A percentile compares a stretch with the other conserved stretches of the same genome.
phyloP scores from a whole-genome alignment of 306 rosid species.

The Malus fusca region DNA sequence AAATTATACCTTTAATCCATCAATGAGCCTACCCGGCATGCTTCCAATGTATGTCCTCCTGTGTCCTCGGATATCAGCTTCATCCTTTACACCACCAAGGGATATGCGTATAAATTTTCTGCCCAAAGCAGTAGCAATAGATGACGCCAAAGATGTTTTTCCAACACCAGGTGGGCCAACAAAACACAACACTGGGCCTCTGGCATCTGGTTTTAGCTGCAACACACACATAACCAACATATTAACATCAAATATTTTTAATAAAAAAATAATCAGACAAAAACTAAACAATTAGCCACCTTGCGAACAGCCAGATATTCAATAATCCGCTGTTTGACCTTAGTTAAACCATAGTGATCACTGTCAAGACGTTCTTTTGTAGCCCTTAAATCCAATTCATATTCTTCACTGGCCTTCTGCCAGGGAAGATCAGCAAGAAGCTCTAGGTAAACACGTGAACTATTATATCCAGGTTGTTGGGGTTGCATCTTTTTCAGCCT shows the following conservation, averaged over 20 bases:
- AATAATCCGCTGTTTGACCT: constrained; percentile 91
- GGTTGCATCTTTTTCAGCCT: constrained; percentile 98
- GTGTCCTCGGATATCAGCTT: constrained; percentile 95
- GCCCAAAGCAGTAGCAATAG: constrained; percentile 89
- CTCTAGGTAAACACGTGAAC: constrained; percentile 89
- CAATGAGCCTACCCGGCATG: constrained; percentile 98
- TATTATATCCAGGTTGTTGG: constrained; percentile 93
- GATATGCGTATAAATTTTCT: constrained; percentile 87
- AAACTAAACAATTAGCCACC: constrained; percentile 35
- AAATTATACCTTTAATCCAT: constrained; percentile 70
- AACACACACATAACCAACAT: constrained; percentile 8
- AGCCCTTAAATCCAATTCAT: constrained; percentile 73
- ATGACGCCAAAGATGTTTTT: constrained; percentile 93
- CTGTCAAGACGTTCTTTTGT: constrained; percentile 81
- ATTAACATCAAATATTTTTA: constrained; percentile 26
- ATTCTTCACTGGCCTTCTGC: constrained; percentile 77
- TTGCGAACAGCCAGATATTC: constrained; percentile 97
- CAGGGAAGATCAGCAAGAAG: constrained; percentile 98
- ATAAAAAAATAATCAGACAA: constrained; percentile 2
- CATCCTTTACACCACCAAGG: constrained; percentile 98
- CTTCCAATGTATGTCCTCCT: constrained; percentile 98
- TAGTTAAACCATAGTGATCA: constrained; percentile 87
- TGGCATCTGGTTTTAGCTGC: constrained; percentile 99
- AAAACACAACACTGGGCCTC: constrained; percentile 97
- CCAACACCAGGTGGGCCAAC: constrained; percentile 99